Evolutionary conservation across 176 grass and related monocot species (phyloP), one percentile per base, ranked within the genome.

Genomic region (Luzula sylvatica): DNA sequence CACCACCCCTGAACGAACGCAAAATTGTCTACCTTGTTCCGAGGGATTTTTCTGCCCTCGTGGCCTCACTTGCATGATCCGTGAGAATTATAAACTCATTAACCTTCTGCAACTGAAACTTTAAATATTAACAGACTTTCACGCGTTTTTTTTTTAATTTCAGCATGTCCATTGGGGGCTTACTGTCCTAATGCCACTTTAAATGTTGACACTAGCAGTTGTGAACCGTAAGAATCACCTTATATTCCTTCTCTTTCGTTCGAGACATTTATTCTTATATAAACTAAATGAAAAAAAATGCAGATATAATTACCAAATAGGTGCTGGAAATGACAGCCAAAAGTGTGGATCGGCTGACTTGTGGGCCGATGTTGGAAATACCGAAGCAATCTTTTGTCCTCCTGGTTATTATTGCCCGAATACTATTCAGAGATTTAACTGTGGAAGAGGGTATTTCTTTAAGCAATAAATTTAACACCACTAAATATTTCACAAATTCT

Each of bases 31-130:
- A 24, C 20, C 64, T 0, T 96, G 90, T 21, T 96, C 84, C 2
- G 65, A 78, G 26, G 90, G 90, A 9, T 96, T 96, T 72, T 96
- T 96, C 74, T 96, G 90, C 23, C 84, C 90, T 23, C 73, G 73
- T 0, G 84, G 90, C 7, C 54, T 96, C 15, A 89, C 90, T 7
- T 96, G 90, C 84, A 96, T 96, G 90, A 71, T 89, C 0, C 90
- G 90, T 96, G 42, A 82, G 77, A 76, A 22, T 26, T 8, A 53
- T 24, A 1, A 7, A 35, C 30, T 35, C 30, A 4, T 35, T 35
- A 35, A 35, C 5, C 9, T 35, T 35, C 5, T 35, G 8, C 29
- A 32, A 32, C 29, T 32, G 29, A 32, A 32, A 8, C 8, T 8
- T 32, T 32, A 4, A 4, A 32, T 32, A 32, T 32, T 32, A 4